Evolutionary conservation across 805 yeast genomes (phyloP).

Genomic region (Wickerhamomyces canadensis): DNA sequence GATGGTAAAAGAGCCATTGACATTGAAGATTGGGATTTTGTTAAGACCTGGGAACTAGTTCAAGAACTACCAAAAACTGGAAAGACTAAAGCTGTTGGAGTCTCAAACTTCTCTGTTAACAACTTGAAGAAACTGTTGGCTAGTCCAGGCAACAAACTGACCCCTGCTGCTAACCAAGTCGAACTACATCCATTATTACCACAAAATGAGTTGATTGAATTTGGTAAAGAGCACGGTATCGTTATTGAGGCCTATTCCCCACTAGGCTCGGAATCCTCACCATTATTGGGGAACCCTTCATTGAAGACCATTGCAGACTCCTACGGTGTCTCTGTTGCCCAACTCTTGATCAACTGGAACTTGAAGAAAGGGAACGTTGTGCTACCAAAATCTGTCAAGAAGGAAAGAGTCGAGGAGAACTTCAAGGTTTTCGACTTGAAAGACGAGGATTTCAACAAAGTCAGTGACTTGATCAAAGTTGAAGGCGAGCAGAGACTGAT

Average conservation of each 20-base stretch:
- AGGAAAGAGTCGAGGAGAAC: slow-evolving; percentile 35
- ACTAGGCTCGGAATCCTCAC: slow-evolving; percentile 12
- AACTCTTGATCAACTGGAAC: slow-evolving; percentile 54
- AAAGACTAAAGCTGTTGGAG: slow-evolving; percentile 17
- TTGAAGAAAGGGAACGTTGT: slow-evolving; percentile 53
- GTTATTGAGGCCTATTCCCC: slow-evolving; percentile 17
- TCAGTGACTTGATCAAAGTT: slow-evolving; percentile 18
- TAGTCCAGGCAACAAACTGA: slow-evolving; percentile 7
- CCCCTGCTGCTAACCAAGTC: slow-evolving; percentile 20
- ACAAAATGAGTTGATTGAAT: slow-evolving; percentile 16
- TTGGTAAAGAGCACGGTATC: slow-evolving; percentile 10
- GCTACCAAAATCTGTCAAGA: slow-evolving; percentile 42
- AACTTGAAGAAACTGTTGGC: slow-evolving; percentile 12
- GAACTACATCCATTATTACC: slow-evolving; percentile 20
- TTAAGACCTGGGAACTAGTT: slow-evolving; percentile 20
- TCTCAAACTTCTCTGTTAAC: slow-evolving; percentile 19
- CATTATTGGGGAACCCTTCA: slow-evolving; percentile 28
- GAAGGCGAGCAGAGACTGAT: slow-evolving; percentile 28
- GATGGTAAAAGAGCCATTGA: slow-evolving; percentile 49
- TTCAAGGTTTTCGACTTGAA: slow-evolving; percentile 10
- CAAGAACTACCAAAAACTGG: slow-evolving; percentile 13
- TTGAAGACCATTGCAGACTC: slow-evolving; percentile 40
- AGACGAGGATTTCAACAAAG: slow-evolving; percentile 22
- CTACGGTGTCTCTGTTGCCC: slow-evolving; percentile 38
- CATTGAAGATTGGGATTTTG: slow-evolving; percentile 42